Percentiles rank a stretch among this genome's conserved stretches.
phyloP scores from a whole-genome alignment of 1,139 yeast species.

The Blastobotrys malaysiensis region DNA sequence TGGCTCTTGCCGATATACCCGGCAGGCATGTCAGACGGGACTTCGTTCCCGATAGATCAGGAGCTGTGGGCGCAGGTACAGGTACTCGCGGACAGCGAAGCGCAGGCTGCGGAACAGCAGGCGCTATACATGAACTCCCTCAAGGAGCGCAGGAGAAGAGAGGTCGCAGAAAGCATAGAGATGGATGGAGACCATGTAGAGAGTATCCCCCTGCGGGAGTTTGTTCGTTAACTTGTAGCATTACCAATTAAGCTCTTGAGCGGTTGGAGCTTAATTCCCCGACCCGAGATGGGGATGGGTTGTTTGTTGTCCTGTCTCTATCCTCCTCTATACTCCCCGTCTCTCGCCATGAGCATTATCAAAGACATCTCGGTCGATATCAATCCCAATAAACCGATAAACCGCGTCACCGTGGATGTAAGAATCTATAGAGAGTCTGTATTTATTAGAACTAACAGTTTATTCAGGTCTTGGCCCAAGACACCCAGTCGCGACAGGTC shows the following conservation, averaged over 20 bases:
- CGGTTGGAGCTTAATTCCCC: background rate
- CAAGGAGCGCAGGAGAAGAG: conserved; percentile 10
- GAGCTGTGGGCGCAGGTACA: conserved; percentile 27
- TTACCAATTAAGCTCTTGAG: background rate
- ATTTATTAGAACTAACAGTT: background rate
- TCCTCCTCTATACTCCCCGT: too few species aligned
- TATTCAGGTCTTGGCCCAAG: background rate
- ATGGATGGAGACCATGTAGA: conserved; percentile 5
- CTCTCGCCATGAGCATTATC: background rate
- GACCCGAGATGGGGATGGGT: too few species aligned
- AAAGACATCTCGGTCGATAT: background rate
- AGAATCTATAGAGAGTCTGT: background rate
- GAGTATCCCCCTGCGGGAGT: conserved; percentile 9
- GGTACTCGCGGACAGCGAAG: conserved; percentile 28
- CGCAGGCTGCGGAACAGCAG: conserved; percentile 11
- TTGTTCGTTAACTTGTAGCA: background rate
- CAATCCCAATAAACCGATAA: background rate
- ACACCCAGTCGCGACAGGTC: background rate
- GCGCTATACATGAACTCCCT: conserved; percentile 11
- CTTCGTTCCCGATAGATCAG: conserved; percentile 30
- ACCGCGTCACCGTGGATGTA: background rate
- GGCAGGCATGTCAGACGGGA: conserved; percentile 25
- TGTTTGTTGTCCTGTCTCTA: too few species aligned
- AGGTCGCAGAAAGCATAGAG: conserved; percentile 5
- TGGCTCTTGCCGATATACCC: conserved; percentile 66